A percentile compares a stretch with the other conserved stretches of the same genome.
Conservation (phyloP, 2,329 filamentous ascomycete species). For the Trichoderma harzianum region DNA sequence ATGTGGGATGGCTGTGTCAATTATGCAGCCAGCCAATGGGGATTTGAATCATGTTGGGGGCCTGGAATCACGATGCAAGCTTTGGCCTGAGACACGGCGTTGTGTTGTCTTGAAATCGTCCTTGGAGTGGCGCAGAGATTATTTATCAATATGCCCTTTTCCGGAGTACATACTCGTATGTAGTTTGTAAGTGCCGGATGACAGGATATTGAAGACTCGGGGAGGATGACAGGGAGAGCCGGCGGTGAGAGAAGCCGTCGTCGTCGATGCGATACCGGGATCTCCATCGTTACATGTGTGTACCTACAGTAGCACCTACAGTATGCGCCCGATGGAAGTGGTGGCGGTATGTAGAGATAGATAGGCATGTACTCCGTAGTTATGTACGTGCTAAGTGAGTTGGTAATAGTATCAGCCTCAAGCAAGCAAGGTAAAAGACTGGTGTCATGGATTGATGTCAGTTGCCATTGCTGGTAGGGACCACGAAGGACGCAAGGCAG, state of each 20-base stretch:
- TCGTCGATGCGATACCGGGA: neutral
- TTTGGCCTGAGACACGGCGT: neutral
- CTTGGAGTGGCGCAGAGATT: neutral
- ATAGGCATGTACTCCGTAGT: neutral
- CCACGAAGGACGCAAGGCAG: neutral
- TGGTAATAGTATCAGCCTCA: neutral
- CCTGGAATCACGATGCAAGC: neutral
- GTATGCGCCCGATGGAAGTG: neutral
- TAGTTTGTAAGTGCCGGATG: neutral
- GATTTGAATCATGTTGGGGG: neutral
- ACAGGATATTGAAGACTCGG: neutral
- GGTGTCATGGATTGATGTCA: neutral
- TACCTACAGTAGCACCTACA: neutral
- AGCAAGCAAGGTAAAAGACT: neutral
- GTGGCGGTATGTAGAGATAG: neutral
- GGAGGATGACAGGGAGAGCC: constrained; percentile 15
- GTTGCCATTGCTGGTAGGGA: neutral
- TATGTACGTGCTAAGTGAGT: neutral
- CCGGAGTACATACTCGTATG: no score
- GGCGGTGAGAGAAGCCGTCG: constrained; percentile 7
- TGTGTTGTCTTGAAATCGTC: neutral
- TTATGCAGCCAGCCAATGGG: neutral
- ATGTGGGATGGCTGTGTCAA: neutral
- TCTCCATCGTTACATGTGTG: neutral
- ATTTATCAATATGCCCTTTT: neutral